Evolutionary conservation across 1,284 basidiomycete genomes (phyloP), one percentile per base, ranked within the genome.

Genomic region (Apiotrichum akiyoshidainum): DNA sequence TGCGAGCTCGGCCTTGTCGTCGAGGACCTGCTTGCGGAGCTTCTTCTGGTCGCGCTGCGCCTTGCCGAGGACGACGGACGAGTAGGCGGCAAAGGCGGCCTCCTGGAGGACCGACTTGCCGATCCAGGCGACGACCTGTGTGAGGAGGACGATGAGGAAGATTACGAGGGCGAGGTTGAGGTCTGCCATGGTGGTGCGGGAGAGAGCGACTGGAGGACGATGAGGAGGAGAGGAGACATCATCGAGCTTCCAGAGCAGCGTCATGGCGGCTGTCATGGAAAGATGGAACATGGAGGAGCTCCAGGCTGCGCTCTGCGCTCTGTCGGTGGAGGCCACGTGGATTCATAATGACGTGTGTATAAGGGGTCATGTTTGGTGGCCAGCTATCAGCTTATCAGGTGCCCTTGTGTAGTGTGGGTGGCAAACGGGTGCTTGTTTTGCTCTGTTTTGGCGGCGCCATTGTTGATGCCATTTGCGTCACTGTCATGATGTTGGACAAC

Each of bases 101-200:
- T 89, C 87, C 60, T 88, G 82, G 17, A 96, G 81, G 22, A 89
- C 87, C 19, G 87, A 84, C 73, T 90, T 85, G 53, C 92, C 92
- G 58, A 94, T 83, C 91, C 91, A 94, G 56, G 86, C 84, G 61
- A 95, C 83, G 64, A 90, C 80, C 73, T 93, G 87, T 9, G 89
- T 87, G 59, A 89, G 66, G 67, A 94, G 85, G 34, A 91, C 89
- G 60, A 92, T 82, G 26, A 83, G 74, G 72, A 96, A 90, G 62
- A 95, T 88, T 41, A 88, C 83, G 49, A 91, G 68, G 46, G 92
- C 85, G 57, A 95, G 84, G 57, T 79, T 75, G 14, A 53, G 60
- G 44, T 54, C 54, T 31, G 48, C 52, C 69, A 70, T 72, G 33
- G 44, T 63, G 59, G 22, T 4, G 37, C n/a, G 7, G 34, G 12